Conservation (phyloP, 2,329 filamentous ascomycete genomes). For the Arthrinium phaeospermum region DNA sequence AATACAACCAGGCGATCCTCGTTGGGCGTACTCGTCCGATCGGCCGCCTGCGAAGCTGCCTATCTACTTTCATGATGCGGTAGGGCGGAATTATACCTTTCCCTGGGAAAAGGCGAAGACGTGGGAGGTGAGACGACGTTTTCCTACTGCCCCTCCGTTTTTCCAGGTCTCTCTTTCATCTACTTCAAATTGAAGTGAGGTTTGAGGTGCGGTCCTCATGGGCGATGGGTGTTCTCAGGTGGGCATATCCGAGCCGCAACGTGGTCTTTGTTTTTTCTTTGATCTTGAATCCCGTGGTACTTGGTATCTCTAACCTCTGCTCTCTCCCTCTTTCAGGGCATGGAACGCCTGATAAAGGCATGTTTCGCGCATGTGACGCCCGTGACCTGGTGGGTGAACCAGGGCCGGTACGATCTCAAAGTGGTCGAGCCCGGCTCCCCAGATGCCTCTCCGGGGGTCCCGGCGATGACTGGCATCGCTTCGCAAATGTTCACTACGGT, state of each 20-base stretch:
- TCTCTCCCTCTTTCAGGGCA: conserved; percentile 47
- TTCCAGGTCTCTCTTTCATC: too few relatives aligned
- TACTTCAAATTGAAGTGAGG: neutral
- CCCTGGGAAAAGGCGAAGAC: conserved; percentile 69
- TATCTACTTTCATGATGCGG: conserved; percentile 69
- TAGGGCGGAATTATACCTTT: conserved; percentile 69
- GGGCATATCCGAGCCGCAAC: too few relatives aligned
- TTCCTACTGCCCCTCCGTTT: neutral
- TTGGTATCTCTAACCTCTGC: neutral
- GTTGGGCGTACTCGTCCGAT: conserved; percentile 34
- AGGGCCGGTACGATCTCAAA: conserved; percentile 60
- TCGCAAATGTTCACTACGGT: neutral
- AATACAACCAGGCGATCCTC: conserved; percentile 28
- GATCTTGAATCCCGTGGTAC: neutral
- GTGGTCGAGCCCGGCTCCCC: conserved; percentile 40
- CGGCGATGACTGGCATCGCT: neutral
- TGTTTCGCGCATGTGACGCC: conserved; percentile 60
- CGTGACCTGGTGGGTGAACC: conserved; percentile 57
- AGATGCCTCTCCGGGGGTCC: neutral
- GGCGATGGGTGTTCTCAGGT: too few relatives aligned
- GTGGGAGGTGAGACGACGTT: conserved; percentile 55
- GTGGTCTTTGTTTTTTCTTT: too few relatives aligned
- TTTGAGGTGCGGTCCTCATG: too few relatives aligned
- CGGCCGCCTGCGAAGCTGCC: conserved; percentile 48
- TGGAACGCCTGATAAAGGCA: conserved; percentile 62